phyloP scores from a whole-genome alignment of 2,329 filamentous ascomycete species.

The Chaetoscypha palmicola region DNA sequence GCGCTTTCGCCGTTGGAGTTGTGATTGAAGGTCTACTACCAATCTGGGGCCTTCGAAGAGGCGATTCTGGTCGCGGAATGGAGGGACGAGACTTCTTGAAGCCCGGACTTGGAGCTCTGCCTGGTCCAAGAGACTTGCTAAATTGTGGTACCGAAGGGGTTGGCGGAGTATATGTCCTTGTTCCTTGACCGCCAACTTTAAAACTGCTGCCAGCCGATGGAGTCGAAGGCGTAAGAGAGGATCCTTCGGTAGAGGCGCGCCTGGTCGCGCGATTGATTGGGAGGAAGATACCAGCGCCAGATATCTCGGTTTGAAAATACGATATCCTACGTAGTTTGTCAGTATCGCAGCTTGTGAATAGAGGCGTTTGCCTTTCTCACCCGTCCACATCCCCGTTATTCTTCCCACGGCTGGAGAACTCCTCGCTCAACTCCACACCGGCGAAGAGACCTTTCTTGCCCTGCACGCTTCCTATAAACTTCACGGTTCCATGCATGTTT shows the following conservation, averaged over 20 bases:
- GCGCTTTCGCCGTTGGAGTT: constrained; percentile 42
- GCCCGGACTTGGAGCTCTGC: constrained; percentile 59
- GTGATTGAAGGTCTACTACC: constrained; percentile 50
- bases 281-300: constrained; percentile 88
- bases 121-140: constrained; percentile 78
- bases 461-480: constrained; percentile 78
- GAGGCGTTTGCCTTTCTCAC: constrained; percentile 43
- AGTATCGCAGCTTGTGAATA: constrained; percentile 15
- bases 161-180: constrained; percentile 55
- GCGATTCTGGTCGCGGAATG: constrained; percentile 82
- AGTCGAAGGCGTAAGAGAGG: constrained; percentile 63
- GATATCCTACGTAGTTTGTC: constrained; percentile 42
- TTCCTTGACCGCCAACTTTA: constrained; percentile 36
- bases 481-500: constrained; percentile 83
- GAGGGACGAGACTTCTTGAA: constrained; percentile 69
- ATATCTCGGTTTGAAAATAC: constrained; percentile 75
- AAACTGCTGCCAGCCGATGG: constrained; percentile 46
- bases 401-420: constrained; percentile 80
- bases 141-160: constrained; percentile 68
- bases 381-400: constrained; percentile 96
- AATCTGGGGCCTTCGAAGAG: constrained; percentile 59
- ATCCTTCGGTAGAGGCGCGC: constrained; percentile 51
- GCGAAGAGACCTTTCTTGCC: constrained; percentile 90
- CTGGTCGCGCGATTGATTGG: constrained; percentile 74
- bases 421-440: constrained; percentile 77